Conservation (phyloP, 1,284 basidiomycete genomes). For the Fistulinella cinereoalba region DNA sequence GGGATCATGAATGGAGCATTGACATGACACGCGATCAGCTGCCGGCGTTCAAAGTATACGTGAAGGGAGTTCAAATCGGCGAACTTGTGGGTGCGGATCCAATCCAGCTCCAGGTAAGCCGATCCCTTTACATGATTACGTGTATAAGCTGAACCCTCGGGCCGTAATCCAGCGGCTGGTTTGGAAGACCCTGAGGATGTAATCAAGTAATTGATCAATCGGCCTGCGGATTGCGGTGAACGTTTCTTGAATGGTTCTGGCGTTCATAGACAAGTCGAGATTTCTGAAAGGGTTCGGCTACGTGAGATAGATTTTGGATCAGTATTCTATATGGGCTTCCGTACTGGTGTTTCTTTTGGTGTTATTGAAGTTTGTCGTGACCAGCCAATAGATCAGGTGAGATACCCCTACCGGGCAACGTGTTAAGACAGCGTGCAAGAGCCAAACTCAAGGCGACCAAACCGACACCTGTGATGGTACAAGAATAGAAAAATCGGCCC, state of each 20-base stretch:
- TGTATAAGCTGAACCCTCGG: constrained; percentile 20
- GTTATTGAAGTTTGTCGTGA: constrained; percentile 3
- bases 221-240: constrained; percentile 10
- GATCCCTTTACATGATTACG: constrained; percentile 13
- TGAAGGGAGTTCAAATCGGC: constrained; percentile 62
- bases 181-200: constrained; percentile 31
- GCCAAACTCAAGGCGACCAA: constrained; percentile 20
- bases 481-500: constrained; percentile 10
- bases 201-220: constrained; percentile 8
- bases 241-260: constrained; percentile 3
- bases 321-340: constrained; percentile 5
- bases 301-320: constrained; percentile 7
- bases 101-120: constrained; percentile 24
- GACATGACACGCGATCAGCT: constrained; percentile 40
- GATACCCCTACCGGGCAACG: constrained; percentile 17
- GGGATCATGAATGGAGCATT: constrained; percentile 16
- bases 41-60: constrained; percentile 77
- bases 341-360: constrained; percentile 7
- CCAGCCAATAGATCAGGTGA: background rate
- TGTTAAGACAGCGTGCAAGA: constrained; percentile 14
- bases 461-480: constrained; percentile 8
- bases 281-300: constrained; percentile 10
- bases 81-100: constrained; percentile 63
- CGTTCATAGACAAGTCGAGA: constrained; percentile 21
- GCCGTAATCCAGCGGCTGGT: constrained; percentile 25